Percentiles rank a stretch among this genome's conserved stretches.
Conservation (phyloP, 169 alveolate species). For the Eimeria brunetti region DNA sequence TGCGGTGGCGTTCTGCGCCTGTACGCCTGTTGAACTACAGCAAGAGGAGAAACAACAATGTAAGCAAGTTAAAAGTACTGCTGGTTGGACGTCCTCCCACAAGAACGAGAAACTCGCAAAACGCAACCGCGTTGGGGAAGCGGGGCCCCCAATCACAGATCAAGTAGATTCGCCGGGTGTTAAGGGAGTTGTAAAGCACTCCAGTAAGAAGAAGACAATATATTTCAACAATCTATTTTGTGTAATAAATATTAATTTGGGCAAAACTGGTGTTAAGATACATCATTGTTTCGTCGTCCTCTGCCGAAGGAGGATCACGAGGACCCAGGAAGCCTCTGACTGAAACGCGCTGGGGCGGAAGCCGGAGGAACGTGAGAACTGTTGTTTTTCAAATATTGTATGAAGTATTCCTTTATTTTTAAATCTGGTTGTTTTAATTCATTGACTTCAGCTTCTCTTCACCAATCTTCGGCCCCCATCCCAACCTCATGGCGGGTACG, state of each 20-base stretch:
- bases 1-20: background rate
- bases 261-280: background rate
- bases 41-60: background rate
- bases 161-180: background rate
- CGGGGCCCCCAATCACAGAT: slow-evolving; percentile 11
- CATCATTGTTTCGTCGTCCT: background rate
- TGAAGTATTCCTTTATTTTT: background rate
- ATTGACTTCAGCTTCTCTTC: background rate
- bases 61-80: no score
- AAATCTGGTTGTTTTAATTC: background rate
- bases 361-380: background rate
- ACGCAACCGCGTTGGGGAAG: background rate
- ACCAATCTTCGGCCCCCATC: background rate
- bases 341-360: background rate
- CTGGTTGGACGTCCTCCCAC: background rate
- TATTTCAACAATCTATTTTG: background rate
- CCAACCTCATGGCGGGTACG: background rate
- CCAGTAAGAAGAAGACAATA: background rate
- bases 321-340: background rate
- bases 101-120: background rate
- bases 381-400: background rate
- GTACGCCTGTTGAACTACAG: background rate
- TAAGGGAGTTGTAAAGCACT: background rate
- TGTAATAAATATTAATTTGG: background rate
- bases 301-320: background rate